phyloP scores from a whole-genome alignment of 306 rosid species.

The Quercus agrifolia region DNA sequence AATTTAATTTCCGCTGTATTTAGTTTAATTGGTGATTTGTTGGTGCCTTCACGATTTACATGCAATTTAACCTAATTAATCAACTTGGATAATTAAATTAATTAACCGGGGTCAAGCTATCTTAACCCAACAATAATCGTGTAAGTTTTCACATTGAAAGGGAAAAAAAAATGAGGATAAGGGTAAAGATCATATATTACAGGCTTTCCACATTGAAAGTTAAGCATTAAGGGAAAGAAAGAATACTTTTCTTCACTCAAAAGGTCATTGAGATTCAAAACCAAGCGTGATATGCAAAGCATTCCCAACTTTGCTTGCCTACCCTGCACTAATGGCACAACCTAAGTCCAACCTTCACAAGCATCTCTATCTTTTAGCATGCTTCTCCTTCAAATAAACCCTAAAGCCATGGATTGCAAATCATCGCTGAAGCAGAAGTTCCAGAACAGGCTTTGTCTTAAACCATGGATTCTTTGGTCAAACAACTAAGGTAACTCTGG shows the following conservation, averaged over 20 bases:
- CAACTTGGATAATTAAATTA: no score
- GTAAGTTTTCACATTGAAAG: no score
- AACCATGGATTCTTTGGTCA: slow-evolving; percentile 37
- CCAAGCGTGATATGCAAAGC: slow-evolving; percentile 49
- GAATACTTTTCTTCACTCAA: slow-evolving; percentile 52
- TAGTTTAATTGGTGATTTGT: no score
- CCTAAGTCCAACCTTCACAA: slow-evolving; percentile 14
- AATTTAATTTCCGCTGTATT: no score
- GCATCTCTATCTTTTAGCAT: neutral
- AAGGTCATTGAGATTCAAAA: slow-evolving; percentile 45
- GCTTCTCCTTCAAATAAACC: slow-evolving; percentile 41
- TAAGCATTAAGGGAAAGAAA: slow-evolving; percentile 28
- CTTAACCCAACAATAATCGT: no score
- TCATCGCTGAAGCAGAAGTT: slow-evolving; percentile 14
- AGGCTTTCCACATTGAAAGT: neutral
- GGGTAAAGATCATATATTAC: neutral
- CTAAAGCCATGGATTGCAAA: neutral
- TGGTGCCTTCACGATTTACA: no score
- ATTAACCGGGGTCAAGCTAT: no score
- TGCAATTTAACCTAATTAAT: no score
- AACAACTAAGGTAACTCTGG: slow-evolving; percentile 47
- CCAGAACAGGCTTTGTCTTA: slow-evolving; percentile 4
- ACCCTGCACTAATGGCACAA: slow-evolving; percentile 14
- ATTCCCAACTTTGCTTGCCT: slow-evolving; percentile 42
- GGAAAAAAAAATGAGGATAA: no score